Evolutionary conservation across 163 green algal species (phyloP).

Genomic region (Prototheca wickerhamii): DNA sequence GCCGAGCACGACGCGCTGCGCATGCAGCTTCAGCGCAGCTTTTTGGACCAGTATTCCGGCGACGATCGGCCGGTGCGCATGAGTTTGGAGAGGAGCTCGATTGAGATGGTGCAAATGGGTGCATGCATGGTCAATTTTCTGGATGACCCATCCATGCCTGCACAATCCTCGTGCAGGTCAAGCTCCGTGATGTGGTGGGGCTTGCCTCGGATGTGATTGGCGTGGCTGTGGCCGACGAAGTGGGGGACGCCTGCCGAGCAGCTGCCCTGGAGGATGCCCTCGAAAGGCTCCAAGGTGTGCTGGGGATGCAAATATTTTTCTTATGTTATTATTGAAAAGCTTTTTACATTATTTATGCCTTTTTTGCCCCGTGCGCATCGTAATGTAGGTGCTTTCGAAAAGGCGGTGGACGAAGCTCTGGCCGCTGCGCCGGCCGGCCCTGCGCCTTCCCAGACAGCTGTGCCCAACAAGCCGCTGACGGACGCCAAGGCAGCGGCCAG

Average conservation of each 20-base stretch:
- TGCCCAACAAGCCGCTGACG: no score
- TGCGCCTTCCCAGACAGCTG: no score
- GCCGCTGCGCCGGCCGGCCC: no score
- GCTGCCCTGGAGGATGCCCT: background rate
- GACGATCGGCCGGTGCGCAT: slow-evolving; percentile 18
- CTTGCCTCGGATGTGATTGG: background rate
- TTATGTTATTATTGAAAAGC: background rate
- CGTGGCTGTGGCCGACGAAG: background rate
- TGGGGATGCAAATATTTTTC: background rate
- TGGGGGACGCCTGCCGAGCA: background rate
- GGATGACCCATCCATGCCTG: background rate
- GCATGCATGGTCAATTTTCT: no score
- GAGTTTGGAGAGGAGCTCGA: no score
- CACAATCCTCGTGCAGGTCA: background rate
- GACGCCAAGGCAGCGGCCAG: no score
- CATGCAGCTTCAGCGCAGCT: slow-evolving; percentile 29
- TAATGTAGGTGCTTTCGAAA: no score
- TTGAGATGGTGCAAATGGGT: no score
- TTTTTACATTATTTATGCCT: background rate
- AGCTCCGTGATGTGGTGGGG: background rate
- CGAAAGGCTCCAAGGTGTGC: background rate
- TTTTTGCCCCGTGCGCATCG: no score
- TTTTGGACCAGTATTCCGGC: slow-evolving; percentile 38
- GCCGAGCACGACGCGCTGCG: slow-evolving; percentile 5
- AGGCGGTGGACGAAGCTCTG: no score